Conservation (phyloP, 1,284 basidiomycete genomes). For the Moesziomyces globuligerus region DNA sequence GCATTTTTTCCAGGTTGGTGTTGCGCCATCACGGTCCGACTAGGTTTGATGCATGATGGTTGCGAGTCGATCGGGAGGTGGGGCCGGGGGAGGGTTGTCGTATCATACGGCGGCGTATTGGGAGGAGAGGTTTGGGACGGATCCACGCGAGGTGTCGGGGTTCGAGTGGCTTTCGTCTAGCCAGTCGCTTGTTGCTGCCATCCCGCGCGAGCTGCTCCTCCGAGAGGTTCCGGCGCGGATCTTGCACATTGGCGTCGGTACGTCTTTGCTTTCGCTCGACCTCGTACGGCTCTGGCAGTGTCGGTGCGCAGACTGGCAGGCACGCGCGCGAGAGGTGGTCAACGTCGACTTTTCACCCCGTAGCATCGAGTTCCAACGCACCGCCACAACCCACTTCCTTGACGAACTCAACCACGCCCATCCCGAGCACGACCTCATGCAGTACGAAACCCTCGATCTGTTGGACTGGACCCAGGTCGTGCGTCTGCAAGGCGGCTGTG, state of each 20-base stretch:
- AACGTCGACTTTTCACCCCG: constrained; percentile 32
- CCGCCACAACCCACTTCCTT: constrained; percentile 1
- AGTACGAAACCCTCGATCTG: constrained; percentile 24
- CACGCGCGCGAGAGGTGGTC: constrained; percentile 13
- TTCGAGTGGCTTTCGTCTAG: constrained; percentile 44
- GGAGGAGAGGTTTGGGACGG: constrained; percentile 57
- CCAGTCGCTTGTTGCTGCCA: constrained; percentile 3
- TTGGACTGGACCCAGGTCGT: constrained; percentile 12
- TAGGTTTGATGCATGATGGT: too few relatives aligned
- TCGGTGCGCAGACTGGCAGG: constrained; percentile 13
- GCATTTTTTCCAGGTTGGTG: too few relatives aligned
- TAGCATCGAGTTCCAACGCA: constrained; percentile 20
- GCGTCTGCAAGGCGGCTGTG: constrained; percentile 5
- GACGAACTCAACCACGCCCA: neutral
- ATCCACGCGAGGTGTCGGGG: constrained; percentile 52
- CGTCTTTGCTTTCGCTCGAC: constrained; percentile 25
- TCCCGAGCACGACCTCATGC: constrained; percentile 6
- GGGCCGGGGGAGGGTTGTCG: constrained; percentile 2
- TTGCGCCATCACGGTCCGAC: too few relatives aligned
- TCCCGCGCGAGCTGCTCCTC: neutral
- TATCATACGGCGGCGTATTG: constrained; percentile 59
- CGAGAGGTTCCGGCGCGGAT: constrained; percentile 8
- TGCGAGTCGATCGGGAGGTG: neutral
- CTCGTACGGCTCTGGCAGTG: constrained; percentile 1
- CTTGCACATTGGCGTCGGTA: constrained; percentile 45